Percentiles rank a stretch among this genome's conserved stretches.
Conservation (phyloP, 257 asterid genomes). For the Osmanthus fragrans region DNA sequence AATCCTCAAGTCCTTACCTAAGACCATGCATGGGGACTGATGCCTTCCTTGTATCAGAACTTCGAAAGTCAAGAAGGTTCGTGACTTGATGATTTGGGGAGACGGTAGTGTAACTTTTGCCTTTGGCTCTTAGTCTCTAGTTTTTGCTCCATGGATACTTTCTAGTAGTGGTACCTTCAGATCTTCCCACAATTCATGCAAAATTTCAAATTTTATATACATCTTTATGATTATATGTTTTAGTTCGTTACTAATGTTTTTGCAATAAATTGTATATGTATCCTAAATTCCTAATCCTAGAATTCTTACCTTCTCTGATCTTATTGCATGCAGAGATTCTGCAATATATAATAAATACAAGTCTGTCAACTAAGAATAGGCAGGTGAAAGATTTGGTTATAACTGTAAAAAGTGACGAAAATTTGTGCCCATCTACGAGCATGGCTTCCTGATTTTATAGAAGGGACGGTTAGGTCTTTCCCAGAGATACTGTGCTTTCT, state of each 20-base stretch:
- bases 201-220: not conserved
- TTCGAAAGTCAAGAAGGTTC: no score
- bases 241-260: not conserved
- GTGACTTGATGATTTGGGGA: no score
- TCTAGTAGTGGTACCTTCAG: constrained; percentile 28
- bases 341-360: constrained; percentile 15
- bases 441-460: not conserved
- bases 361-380: constrained; percentile 3
- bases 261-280: not conserved
- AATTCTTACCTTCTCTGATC: constrained; percentile 29
- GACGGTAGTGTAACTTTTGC: no score
- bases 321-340: constrained; percentile 29
- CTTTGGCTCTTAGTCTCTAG: no score
- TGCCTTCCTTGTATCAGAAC: not conserved
- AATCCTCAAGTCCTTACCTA: not conserved
- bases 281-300: not conserved
- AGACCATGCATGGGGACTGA: no score
- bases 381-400: constrained; percentile 13
- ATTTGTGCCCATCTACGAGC: not conserved
- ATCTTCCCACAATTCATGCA: constrained; percentile 21
- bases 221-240: constrained; percentile 21
- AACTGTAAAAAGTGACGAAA: constrained; percentile 18
- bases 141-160: not conserved
- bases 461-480: constrained; percentile 18
- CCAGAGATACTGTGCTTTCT: constrained; percentile 17